A percentile compares a stretch with the other conserved stretches of the same genome.
These are phyloP conservation scores for Lactarius vividus DNA, from an alignment of 768 basidiomycete species.

Conservation along the genomic window DNA sequence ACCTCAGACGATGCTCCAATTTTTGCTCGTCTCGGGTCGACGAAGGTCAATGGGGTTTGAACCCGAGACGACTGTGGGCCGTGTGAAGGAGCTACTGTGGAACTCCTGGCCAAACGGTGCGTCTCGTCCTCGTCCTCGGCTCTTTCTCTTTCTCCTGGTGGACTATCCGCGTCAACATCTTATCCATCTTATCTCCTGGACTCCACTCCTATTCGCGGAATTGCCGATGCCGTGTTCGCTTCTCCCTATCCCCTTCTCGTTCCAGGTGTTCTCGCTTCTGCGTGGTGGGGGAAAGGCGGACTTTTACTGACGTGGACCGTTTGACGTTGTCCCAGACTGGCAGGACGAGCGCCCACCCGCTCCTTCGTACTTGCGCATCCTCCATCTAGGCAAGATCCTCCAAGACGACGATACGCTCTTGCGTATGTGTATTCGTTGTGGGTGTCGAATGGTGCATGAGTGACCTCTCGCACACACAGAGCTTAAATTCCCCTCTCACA, in stretches of 20 bases:
- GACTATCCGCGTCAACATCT: background rate
- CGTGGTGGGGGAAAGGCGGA: background rate
- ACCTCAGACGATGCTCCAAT: slow-evolving; percentile 64
- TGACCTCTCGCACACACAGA: slow-evolving; percentile 31
- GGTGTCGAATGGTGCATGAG: background rate
- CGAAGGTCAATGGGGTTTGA: slow-evolving; percentile 73
- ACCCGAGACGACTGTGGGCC: slow-evolving; percentile 67
- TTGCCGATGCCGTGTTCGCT: background rate
- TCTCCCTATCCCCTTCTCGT: background rate
- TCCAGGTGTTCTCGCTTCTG: background rate
- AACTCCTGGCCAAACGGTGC: slow-evolving; percentile 74
- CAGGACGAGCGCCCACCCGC: slow-evolving; percentile 75
- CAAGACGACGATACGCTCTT: slow-evolving; percentile 78
- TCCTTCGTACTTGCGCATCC: slow-evolving; percentile 70
- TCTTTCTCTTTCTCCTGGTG: background rate
- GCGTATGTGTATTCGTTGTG: slow-evolving; percentile 43
- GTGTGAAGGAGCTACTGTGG: slow-evolving; percentile 84
- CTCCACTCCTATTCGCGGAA: background rate
- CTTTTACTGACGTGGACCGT: slow-evolving; percentile 18
- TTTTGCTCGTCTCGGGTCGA: slow-evolving; percentile 67
- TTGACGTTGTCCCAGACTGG: slow-evolving; percentile 53
- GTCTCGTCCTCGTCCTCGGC: slow-evolving; percentile 28
- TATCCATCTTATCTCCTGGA: background rate
- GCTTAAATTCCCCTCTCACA: slow-evolving; percentile 34
- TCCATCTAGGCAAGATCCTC: slow-evolving; percentile 77